Evolutionary conservation across 1,139 yeast species (phyloP).

Genomic region (Saccharomyces hybrid): DNA sequence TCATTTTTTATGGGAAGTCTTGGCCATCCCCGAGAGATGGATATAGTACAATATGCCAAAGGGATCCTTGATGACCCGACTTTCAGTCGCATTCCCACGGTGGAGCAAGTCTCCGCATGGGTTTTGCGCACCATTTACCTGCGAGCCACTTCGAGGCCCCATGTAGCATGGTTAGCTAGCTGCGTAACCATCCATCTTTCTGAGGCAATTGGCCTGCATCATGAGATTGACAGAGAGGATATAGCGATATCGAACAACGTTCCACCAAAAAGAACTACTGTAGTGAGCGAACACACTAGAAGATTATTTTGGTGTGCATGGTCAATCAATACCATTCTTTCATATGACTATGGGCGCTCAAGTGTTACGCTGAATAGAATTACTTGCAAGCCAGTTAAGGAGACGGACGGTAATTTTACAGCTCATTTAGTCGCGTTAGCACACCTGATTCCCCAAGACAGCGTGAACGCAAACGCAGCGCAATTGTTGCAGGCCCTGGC

Average conservation of each 20-base stretch:
- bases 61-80: constrained; percentile 9
- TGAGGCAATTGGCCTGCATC: constrained; percentile 9
- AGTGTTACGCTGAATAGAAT: constrained; percentile 5
- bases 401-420: constrained; percentile 2
- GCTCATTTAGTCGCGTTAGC: neutral
- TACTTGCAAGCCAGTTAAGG: constrained; percentile 5
- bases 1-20: constrained; percentile 9
- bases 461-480: neutral
- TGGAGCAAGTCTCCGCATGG: constrained; percentile 10
- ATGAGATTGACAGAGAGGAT: constrained; percentile 8
- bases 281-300: constrained; percentile 5
- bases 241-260: neutral
- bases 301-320: constrained; percentile 11
- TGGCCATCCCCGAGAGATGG: constrained; percentile 11
- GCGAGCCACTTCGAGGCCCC: constrained; percentile 9
- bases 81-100: constrained; percentile 7
- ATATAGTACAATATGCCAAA: constrained; percentile 8
- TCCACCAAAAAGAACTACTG: neutral
- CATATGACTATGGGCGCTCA: constrained; percentile 10
- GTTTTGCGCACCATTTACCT: constrained; percentile 9
- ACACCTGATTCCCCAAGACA: neutral
- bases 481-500: neutral
- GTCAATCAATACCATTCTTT: constrained; percentile 8
- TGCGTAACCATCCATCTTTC: constrained; percentile 9
- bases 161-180: constrained; percentile 11